Evolutionary conservation across 148 eudicot species (phyloP), one percentile per base, ranked within the genome.

Genomic region (Rhododendron williamsianum): DNA sequence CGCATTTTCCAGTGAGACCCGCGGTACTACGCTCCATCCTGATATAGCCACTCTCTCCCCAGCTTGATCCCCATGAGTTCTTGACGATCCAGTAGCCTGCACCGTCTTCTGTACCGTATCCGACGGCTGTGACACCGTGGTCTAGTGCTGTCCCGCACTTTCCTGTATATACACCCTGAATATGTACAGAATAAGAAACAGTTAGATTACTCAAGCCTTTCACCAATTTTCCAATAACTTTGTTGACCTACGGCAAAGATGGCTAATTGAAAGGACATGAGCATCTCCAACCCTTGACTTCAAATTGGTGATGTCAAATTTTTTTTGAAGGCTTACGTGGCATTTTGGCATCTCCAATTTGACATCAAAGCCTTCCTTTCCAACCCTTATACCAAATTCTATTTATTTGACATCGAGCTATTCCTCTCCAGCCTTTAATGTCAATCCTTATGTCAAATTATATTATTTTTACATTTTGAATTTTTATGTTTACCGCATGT

Each of bases 31-130:
- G 93, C 76, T 94, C 89, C 92, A 95, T 89, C 48, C 89, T 91
- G 15, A 95, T 54, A 90, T 95, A 95, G 1, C 98, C 98, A 35
- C 51, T 45, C 84, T 95, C 98, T 49, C 98, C 97, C 98, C 98
- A 95, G 43, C 67, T 49, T 18, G 60, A 16, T 0, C 98, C 97
- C 97, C 98, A 95, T 4, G 98, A 95, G 88, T 95, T 95, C 81
- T 89, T 89, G 0, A 95, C 95, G 0, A 95, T 95, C 98, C 98
- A 95, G 76, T 94, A 94, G 65, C 93, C 95, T 65, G 72, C 13
- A 0, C 98, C 98, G 0, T 91, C 71, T 72, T 92, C 93, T 11
- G 93, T 63, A 12, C 95, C 98, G 60, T 95, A 95, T 19, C 98
- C 98, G 1, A 94, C 94, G 1, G 88, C 97, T 15, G 88, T 82